Base-by-base conservation (phyloP, 2,329 filamentous ascomycete genomes). In the Aspergillus tamarii region DNA sequence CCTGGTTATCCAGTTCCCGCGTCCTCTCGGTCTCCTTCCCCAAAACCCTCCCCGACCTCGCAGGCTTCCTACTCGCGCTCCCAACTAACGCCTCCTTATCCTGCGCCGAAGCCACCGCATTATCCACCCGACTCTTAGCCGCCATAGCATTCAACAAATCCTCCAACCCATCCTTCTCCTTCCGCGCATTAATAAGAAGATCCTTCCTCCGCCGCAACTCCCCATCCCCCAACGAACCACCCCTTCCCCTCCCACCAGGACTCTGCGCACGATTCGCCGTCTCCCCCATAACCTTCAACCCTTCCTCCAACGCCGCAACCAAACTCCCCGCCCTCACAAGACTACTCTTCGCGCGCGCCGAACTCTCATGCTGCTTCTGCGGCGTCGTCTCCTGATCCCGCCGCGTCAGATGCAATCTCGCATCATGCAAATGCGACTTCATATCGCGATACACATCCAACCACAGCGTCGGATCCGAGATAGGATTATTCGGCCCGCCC, bases 151-250 rank as follows among this genome's bases (percentile, higher is more conserved):
- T 85, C 61, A 89, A 74, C 32, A 89, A 78, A 65, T 83, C 83
- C 67, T 89, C 88, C 30, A 90, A 73, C 0, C 85, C 86, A 64
- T 89, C 87, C 50, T 84, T 83, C 74, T 90, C 88, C 69, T 88
- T 88, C 71, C 82, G 79, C 5, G 85, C 84, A 36, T 84, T 82
- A 6, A 82, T 81, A 12, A 89, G 74, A 60, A 89, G 76, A 68
- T 90, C 88, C 61, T 84, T 81, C 52, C 88, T 77, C 7, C 88
- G 78, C 21, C 87, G 79, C 16, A 88, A 73, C 74, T 90, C 88
- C 23, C 88, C 87, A 11, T 88, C 86, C 2, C 87, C 87, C 5
- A 89, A 76, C 64, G 70, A 71, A 26, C 73, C 68, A 21, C 73
- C 23, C 64, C 62, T 43, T 57, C 56, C 62, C 66, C 41, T 21